Conservation (phyloP, 2,329 filamentous ascomycete genomes). For the Endothia cerciana region DNA sequence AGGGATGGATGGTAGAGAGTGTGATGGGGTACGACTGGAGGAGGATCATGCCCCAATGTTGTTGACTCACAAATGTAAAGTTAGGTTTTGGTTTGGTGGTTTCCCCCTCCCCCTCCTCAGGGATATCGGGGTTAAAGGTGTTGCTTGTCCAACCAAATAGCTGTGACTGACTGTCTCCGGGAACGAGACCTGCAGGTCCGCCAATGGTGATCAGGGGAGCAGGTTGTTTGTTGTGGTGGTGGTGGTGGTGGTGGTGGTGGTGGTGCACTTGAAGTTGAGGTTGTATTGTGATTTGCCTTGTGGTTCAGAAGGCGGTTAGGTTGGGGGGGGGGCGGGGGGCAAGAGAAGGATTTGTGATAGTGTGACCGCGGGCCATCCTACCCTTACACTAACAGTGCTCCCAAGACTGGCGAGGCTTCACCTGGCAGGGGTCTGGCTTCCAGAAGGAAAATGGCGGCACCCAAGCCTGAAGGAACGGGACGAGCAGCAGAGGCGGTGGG, state of each 20-base stretch:
- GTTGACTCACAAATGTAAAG: conserved; percentile 2
- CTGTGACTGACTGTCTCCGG: background rate
- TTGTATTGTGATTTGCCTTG: too few species aligned
- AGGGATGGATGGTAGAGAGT: background rate
- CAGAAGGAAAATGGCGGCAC: conserved; percentile 22
- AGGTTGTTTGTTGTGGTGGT: background rate
- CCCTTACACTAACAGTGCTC: conserved; percentile 1
- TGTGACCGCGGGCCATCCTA: background rate
- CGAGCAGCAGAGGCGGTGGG: conserved; percentile 15
- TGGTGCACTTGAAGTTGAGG: background rate
- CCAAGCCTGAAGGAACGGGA: conserved; percentile 18
- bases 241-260: background rate
- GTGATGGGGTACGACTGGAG: background rate
- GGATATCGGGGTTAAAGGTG: background rate
- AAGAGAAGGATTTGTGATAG: conserved; percentile 2
- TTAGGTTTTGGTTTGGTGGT: too few species aligned
- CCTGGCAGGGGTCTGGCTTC: conserved; percentile 22
- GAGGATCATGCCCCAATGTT: background rate
- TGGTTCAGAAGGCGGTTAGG: too few species aligned
- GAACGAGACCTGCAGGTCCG: background rate
- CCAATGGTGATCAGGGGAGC: background rate
- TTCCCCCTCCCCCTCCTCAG: background rate
- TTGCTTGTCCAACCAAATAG: background rate
- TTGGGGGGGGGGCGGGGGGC: background rate
- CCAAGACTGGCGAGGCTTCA: conserved; percentile 13